Evolutionary conservation across 129 eudicot species (phyloP).

Genomic region (Logfia minima): DNA sequence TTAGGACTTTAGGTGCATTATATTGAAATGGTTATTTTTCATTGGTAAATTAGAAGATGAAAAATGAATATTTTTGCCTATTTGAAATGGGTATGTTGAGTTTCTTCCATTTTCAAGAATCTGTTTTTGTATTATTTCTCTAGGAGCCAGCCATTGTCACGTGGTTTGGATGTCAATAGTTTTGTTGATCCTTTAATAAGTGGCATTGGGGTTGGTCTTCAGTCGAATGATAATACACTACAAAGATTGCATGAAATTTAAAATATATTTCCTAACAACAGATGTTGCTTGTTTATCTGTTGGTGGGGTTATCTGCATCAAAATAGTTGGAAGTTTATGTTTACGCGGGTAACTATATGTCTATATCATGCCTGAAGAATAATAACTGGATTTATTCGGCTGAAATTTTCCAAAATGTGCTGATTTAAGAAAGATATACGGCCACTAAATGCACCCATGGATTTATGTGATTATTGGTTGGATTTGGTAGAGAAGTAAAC

Average conservation of each 20-base stretch:
- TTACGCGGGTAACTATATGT: too few relatives aligned
- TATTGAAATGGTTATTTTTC: neutral
- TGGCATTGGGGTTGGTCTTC: neutral
- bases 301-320: neutral
- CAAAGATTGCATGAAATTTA: neutral
- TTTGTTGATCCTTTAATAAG: neutral
- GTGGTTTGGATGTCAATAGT: neutral
- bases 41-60: neutral
- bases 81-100: neutral
- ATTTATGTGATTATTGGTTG: neutral
- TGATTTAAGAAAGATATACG: neutral
- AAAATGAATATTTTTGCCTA: constrained; percentile 1
- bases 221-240: neutral
- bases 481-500: neutral
- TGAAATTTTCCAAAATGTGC: neutral
- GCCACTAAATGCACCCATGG: constrained; percentile 11
- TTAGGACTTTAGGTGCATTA: neutral
- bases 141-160: neutral
- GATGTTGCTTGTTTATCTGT: neutral
- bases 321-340: neutral
- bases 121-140: neutral
- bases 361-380: neutral
- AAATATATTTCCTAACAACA: neutral
- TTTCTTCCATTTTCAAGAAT: neutral
- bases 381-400: too few relatives aligned